Conservation (phyloP, 2,329 filamentous ascomycete species). For the Neonectria ditissima region DNA sequence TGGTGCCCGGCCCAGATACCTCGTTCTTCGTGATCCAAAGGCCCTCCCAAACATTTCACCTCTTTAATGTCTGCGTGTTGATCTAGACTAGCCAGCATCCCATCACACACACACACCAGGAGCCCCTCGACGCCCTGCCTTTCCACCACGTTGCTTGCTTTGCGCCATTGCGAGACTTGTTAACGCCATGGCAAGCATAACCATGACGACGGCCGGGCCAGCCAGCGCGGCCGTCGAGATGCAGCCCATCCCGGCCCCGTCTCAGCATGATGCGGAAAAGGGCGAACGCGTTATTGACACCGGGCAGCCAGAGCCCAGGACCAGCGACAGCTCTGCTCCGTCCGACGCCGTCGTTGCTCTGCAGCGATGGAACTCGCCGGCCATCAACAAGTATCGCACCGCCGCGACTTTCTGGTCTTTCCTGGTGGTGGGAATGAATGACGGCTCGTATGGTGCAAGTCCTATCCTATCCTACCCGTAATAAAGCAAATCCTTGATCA, state of each 20-base stretch:
- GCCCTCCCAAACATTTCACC: no score
- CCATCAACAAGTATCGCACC: background rate
- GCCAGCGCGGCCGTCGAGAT: slow-evolving; percentile 3
- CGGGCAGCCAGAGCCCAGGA: slow-evolving; percentile 3
- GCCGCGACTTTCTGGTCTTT: slow-evolving; percentile 10
- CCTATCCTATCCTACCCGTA: no score
- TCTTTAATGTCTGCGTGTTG: no score
- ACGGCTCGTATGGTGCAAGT: slow-evolving; percentile 1
- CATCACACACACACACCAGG: no score
- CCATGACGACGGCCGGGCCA: background rate
- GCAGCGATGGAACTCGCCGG: slow-evolving; percentile 6
- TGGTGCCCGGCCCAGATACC: background rate
- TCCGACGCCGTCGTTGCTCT: slow-evolving; percentile 7
- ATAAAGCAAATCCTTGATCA: background rate
- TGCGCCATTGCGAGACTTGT: background rate
- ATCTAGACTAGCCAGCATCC: no score
- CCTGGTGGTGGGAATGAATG: slow-evolving; percentile 8
- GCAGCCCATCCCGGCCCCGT: slow-evolving; percentile 1
- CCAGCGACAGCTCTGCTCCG: background rate
- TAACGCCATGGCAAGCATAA: background rate
- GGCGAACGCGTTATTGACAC: background rate
- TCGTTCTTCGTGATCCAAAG: background rate
- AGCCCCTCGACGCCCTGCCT: no score
- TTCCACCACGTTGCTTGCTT: background rate
- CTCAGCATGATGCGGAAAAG: slow-evolving; percentile 6